Evolutionary conservation across 2,329 filamentous ascomycete species (phyloP).

Genomic region (Ophiosphaerella korrae): DNA sequence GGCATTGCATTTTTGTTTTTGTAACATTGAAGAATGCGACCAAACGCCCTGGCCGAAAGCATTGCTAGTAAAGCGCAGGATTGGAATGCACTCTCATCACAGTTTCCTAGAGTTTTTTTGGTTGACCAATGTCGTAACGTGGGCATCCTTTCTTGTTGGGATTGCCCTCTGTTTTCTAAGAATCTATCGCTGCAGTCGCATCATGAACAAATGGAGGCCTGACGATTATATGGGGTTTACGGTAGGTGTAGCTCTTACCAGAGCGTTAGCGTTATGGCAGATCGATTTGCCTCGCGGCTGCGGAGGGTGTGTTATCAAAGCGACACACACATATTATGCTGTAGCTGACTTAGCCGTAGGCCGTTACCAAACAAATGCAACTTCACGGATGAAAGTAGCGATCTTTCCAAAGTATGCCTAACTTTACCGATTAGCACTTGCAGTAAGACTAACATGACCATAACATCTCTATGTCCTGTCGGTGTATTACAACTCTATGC

Average conservation of each 20-base stretch:
- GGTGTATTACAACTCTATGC: conserved; percentile 37
- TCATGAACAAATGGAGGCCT: neutral
- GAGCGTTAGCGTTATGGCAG: neutral
- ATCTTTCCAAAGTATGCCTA: neutral
- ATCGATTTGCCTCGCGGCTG: neutral
- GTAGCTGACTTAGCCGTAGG: neutral
- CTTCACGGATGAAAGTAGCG: neutral
- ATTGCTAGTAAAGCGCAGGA: no score
- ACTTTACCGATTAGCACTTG: neutral
- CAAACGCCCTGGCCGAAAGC: no score
- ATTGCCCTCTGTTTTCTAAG: neutral
- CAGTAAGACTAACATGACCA: neutral
- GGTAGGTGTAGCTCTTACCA: neutral
- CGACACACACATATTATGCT: neutral
- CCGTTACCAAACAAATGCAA: conserved; percentile 1
- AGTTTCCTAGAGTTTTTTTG: no score
- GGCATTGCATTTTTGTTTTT: no score
- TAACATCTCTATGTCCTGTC: conserved; percentile 38
- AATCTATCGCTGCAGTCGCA: neutral
- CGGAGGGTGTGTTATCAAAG: neutral
- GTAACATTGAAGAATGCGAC: no score
- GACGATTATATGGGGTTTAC: neutral
- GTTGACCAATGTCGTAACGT: neutral
- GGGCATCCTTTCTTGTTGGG: neutral
- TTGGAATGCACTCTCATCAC: no score